Base-by-base conservation (phyloP, 441 rosid genomes). In the Mallotus japonicus region DNA sequence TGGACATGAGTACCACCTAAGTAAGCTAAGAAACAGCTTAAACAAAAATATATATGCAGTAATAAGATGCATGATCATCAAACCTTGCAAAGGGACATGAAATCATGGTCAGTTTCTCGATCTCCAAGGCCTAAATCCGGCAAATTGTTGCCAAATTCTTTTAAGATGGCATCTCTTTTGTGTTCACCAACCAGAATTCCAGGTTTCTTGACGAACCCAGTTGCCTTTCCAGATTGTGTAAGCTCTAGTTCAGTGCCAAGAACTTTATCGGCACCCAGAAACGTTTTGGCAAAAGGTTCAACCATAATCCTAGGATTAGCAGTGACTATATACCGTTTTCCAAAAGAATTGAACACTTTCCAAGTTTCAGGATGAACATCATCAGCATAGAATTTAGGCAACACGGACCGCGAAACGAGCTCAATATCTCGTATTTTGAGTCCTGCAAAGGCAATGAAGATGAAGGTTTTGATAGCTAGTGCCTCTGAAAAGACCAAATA, bases 51-150 rank as follows among this genome's bases (percentile, higher is more conserved):
- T 22, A 55, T 17, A 24, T 24, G 24, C 17, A 66, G 62, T 46
- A 65, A 59, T 10, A 40, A 22, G 8, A 8, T 46, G 11, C 40
- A 37, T 37, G 6, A 14, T 5, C 20, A 66, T 32, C 76, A 73
- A 60, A 94, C 99, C 97, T 91, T 90, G 97, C 99, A 94, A 19
- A 89, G 56, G 67, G 95, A 79, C 93, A 94, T 87, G 87, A 95
- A 92, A 47, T 87, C 88, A 64, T 72, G 87, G 75, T 94, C 97
- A 5, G 90, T 87, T 49, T 81, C 79, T 75, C 89, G 77, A 71
- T 94, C 92, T 15, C 99, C 99, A 3, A 94, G 81, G 11, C 95
- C 97, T 79, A 94, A 74, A 81, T 94, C 93, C 6, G 97, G 99
- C 66, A 87, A 77, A 62, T 75, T 71, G 16, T 83, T 53, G 65